Base-by-base conservation (phyloP, 768 basidiomycete species). In the Collybia sordida region DNA sequence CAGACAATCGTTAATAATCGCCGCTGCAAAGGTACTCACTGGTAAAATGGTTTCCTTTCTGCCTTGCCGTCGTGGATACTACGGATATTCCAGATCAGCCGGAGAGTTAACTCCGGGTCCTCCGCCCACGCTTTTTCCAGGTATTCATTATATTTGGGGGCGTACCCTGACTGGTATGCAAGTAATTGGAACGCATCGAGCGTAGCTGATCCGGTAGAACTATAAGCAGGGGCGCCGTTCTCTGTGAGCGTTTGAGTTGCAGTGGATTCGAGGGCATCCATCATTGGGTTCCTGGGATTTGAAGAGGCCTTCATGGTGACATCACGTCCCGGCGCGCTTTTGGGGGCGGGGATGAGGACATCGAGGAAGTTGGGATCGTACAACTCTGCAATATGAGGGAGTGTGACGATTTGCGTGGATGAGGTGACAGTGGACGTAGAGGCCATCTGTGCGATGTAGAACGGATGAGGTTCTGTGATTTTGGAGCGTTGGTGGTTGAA, bases 31-130 rank as follows among this genome's bases (percentile, higher is more conserved):
- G 21, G 27, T 46, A 31, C 71, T 37, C 52, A 79, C 78, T 64
- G 69, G 61, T 86, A 88, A 58, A 88, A 89, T 0, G 66, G 62
- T 49, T 83, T 80, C 52, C 75, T 82, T 40, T 81, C 79, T 5
- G 73, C 68, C 57, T 83, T 85, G 0, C 88, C 86, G 37, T 89
- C 83, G 49, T 85, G 84, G 24, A 90, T 88, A 31, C 83, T 86
- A 24, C 86, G 65, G 41, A 78, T 59, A 50, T 82, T 80, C 83
- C 85, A 88, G 52, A 90, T 85, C 49, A 88, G 69, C 27, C 75
- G 73, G 31, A 88, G 71, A 0, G 86, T 85, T n/a, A 82, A 55
- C 6, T 60, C 53, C 0, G 84, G 68, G 57, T 87, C 81, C 50
- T 83, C 79, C 22, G 58, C 62, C 86, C 86, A 90, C 2, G 84